These are phyloP conservation scores for Physaria fendleri DNA, from an alignment of 345 rosid genomes.

Conservation along the genomic window DNA sequence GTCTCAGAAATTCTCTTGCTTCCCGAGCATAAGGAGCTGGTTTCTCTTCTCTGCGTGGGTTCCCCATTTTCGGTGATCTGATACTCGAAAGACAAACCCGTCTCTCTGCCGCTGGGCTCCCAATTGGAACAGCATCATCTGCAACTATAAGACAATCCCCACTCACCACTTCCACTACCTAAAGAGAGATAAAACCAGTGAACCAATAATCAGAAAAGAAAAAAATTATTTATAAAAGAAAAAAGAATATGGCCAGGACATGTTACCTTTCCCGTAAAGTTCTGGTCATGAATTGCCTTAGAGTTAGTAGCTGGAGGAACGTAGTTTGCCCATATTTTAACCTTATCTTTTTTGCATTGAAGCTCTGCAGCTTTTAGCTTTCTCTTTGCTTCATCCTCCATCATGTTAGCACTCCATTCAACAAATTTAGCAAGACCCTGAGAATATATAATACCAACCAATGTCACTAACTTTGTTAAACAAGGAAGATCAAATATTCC, in stretches of 20 bases:
- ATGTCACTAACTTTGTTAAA: not conserved
- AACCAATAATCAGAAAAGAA: not conserved
- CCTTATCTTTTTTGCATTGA: slow-evolving; percentile 67
- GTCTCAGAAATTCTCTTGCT: slow-evolving; percentile 80
- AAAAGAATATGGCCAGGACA: not conserved
- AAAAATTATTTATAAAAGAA: not conserved
- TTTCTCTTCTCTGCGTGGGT: slow-evolving; percentile 84
- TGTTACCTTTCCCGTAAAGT: slow-evolving; percentile 81
- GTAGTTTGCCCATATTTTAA: slow-evolving; percentile 80
- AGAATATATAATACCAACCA: not conserved
- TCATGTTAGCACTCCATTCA: slow-evolving; percentile 98
- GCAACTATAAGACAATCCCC: slow-evolving; percentile 92
- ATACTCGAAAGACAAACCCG: slow-evolving; percentile 92
- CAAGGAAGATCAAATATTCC: slow-evolving; percentile 1
- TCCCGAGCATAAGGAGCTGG: slow-evolving; percentile 95
- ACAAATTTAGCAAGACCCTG: slow-evolving; percentile 96
- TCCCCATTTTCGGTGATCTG: slow-evolving; percentile 82
- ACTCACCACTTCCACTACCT: slow-evolving; percentile 97
- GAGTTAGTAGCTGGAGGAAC: slow-evolving; percentile 82
- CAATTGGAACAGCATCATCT: slow-evolving; percentile 80
- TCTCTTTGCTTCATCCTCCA: slow-evolving; percentile 89
- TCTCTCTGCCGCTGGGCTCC: slow-evolving; percentile 79
- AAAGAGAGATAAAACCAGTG: slow-evolving; percentile 14
- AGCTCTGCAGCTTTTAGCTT: slow-evolving; percentile 79
- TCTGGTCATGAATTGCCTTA: slow-evolving; percentile 83